These are phyloP conservation scores for Dioszegia hungarica DNA, from an alignment of 768 basidiomycete species.

Conservation along the genomic window DNA sequence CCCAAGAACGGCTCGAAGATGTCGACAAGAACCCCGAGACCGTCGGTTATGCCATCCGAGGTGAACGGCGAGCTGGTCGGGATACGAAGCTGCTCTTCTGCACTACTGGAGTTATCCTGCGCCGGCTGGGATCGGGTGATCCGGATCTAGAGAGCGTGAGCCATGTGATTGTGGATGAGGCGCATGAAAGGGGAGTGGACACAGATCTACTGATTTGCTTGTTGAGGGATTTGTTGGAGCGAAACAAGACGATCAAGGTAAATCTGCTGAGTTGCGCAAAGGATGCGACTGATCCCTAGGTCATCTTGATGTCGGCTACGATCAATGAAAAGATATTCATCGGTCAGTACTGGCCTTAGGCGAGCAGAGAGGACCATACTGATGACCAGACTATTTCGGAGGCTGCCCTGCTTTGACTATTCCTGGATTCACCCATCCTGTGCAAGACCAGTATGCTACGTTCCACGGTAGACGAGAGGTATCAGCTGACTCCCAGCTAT, in stretches of 20 bases:
- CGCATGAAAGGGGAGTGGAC: constrained; percentile 87
- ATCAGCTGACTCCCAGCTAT: constrained; percentile 56
- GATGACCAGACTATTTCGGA: constrained; percentile 64
- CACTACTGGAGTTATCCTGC: constrained; percentile 87
- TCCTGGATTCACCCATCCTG: constrained; percentile 74
- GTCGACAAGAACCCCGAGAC: constrained; percentile 59
- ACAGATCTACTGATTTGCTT: constrained; percentile 84
- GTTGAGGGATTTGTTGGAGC: constrained; percentile 66
- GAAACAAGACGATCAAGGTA: constrained; percentile 61
- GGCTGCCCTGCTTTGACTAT: constrained; percentile 76
- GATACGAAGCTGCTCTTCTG: constrained; percentile 79
- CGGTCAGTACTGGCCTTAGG: constrained; percentile 51
- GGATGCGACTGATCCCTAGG: constrained; percentile 25
- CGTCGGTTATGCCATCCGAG: constrained; percentile 77
- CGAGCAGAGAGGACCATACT: not conserved
- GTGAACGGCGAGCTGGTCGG: constrained; percentile 65
- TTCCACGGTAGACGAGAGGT: not conserved
- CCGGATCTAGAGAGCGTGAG: constrained; percentile 61
- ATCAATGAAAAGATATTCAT: constrained; percentile 61
- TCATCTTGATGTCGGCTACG: constrained; percentile 90
- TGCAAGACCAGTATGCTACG: constrained; percentile 63
- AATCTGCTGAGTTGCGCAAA: not conserved
- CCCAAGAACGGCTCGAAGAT: constrained; percentile 59
- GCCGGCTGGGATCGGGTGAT: constrained; percentile 70
- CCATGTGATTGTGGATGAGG: constrained; percentile 89